phyloP scores from a whole-genome alignment of 805 yeast species.

The Lipomyces spencermartinsiae region DNA sequence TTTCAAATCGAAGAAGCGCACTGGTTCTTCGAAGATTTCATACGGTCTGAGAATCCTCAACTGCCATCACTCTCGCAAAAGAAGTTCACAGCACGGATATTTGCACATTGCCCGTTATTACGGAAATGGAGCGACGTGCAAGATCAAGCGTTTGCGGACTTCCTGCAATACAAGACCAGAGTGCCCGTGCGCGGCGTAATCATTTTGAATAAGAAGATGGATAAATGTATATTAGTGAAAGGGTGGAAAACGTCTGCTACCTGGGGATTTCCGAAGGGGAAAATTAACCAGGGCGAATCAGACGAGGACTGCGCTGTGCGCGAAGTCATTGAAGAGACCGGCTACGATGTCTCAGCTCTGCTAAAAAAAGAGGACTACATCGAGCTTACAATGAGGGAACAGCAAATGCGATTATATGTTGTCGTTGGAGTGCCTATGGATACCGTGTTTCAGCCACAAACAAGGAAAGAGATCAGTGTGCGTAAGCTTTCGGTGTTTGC shows the following conservation, averaged over 20 bases:
- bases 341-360: constrained; percentile 76
- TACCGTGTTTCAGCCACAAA: constrained; percentile 76
- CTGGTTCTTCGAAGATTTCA: constrained; percentile 93
- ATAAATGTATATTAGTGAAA: constrained; percentile 69
- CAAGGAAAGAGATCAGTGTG: constrained; percentile 83
- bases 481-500: constrained; percentile 41
- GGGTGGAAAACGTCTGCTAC: constrained; percentile 76
- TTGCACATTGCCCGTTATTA: constrained; percentile 71
- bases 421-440: constrained; percentile 80
- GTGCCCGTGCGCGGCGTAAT: constrained; percentile 98
- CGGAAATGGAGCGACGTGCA: constrained; percentile 44
- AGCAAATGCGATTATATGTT: constrained; percentile 82
- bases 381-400: constrained; percentile 81
- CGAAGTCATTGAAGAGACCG: constrained; percentile 92
- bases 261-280: constrained; percentile 98
- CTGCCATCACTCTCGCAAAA: constrained; percentile 82
- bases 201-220: constrained; percentile 70
- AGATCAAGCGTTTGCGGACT: constrained; percentile 72
- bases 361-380: constrained; percentile 74
- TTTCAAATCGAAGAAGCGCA: constrained; percentile 98
- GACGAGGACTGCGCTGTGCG: constrained; percentile 90
- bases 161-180: constrained; percentile 81
- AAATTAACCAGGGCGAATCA: constrained; percentile 89
- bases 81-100: constrained; percentile 72
- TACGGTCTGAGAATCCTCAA: constrained; percentile 70